Percentiles rank a stretch among this genome's conserved stretches.
phyloP scores from a whole-genome alignment of 1,284 basidiomycete genomes.

The Moesziomyces sp. region DNA sequence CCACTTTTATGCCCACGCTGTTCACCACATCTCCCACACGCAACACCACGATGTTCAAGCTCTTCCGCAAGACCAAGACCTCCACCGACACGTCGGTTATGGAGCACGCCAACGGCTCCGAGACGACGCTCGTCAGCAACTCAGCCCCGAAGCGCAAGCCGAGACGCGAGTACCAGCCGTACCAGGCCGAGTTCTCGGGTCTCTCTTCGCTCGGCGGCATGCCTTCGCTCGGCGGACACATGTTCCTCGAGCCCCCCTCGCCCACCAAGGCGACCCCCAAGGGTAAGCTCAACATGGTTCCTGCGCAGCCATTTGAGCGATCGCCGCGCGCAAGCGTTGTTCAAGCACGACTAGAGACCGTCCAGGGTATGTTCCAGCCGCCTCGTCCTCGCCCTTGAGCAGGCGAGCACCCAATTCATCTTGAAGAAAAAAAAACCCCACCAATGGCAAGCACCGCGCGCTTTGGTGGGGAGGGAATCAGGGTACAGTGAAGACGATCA shows the following conservation, averaged over 20 bases:
- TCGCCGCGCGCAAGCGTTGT: slow-evolving; percentile 6
- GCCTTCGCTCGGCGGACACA: slow-evolving; percentile 19
- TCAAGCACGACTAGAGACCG: slow-evolving; percentile 2
- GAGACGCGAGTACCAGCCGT: slow-evolving; percentile 8
- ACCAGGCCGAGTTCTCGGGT: slow-evolving; percentile 34
- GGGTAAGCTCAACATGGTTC: slow-evolving; percentile 8
- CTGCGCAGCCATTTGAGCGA: slow-evolving; percentile 18
- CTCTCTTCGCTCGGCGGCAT: slow-evolving; percentile 18
- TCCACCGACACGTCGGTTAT: slow-evolving; percentile 12
- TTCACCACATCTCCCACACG: slow-evolving; percentile 3
- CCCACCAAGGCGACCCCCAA: slow-evolving; percentile 3
- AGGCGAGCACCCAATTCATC: slow-evolving; percentile 2
- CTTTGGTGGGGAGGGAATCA: background rate
- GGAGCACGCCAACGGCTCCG: slow-evolving; percentile 35
- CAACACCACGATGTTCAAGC: slow-evolving; percentile 28
- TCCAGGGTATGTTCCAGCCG: slow-evolving; percentile 34
- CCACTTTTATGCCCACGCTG: slow-evolving; percentile 5
- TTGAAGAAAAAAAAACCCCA: background rate
- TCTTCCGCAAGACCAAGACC: slow-evolving; percentile 39
- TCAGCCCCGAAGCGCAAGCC: slow-evolving; percentile 13
- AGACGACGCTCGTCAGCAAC: slow-evolving; percentile 22
- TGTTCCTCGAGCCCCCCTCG: slow-evolving; percentile 15
- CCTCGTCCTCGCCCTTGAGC: background rate
- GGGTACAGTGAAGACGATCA: slow-evolving; percentile 8
- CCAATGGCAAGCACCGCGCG: background rate